Evolutionary conservation across 2,329 filamentous ascomycete species (phyloP).

Genomic region (Claviceps quebecensis): DNA sequence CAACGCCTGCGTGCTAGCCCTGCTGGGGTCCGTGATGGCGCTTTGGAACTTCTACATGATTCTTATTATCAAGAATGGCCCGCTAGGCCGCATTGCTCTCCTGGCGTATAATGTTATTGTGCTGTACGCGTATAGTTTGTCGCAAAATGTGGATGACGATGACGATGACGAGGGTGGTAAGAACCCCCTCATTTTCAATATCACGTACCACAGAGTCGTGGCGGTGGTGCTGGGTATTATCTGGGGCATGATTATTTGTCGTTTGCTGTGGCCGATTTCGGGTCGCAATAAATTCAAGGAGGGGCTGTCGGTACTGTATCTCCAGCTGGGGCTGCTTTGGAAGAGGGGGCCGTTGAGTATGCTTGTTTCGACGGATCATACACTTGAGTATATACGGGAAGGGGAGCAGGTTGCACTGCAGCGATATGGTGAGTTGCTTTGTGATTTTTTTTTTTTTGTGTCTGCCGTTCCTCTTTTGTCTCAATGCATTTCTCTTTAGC

Average conservation of each 20-base stretch:
- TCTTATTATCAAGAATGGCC: slow-evolving; percentile 67
- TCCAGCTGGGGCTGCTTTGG: slow-evolving; percentile 94
- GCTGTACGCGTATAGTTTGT: slow-evolving; percentile 84
- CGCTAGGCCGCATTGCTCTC: slow-evolving; percentile 84
- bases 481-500: too few relatives aligned
- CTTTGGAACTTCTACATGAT: slow-evolving; percentile 84
- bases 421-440: slow-evolving; percentile 41
- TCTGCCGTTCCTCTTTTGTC: too few relatives aligned
- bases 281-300: slow-evolving; percentile 79
- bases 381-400: slow-evolving; percentile 66
- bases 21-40: slow-evolving; percentile 70
- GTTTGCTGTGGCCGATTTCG: slow-evolving; percentile 86
- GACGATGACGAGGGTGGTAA: slow-evolving; percentile 81
- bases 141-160: slow-evolving; percentile 63
- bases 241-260: slow-evolving; percentile 84
- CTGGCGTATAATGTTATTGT: slow-evolving; percentile 93
- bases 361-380: slow-evolving; percentile 45
- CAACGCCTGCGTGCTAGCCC: slow-evolving; percentile 60
- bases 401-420: slow-evolving; percentile 79
- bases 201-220: slow-evolving; percentile 74
- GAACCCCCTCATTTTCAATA: slow-evolving; percentile 73
- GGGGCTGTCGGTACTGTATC: slow-evolving; percentile 77
- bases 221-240: slow-evolving; percentile 76
- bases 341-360: slow-evolving; percentile 77
- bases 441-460: too few relatives aligned